Evolutionary conservation across 2,329 filamentous ascomycete species (phyloP), one percentile per base, ranked within the genome.

Genomic region (Ophiocordyceps camponoti-rufipedis): DNA sequence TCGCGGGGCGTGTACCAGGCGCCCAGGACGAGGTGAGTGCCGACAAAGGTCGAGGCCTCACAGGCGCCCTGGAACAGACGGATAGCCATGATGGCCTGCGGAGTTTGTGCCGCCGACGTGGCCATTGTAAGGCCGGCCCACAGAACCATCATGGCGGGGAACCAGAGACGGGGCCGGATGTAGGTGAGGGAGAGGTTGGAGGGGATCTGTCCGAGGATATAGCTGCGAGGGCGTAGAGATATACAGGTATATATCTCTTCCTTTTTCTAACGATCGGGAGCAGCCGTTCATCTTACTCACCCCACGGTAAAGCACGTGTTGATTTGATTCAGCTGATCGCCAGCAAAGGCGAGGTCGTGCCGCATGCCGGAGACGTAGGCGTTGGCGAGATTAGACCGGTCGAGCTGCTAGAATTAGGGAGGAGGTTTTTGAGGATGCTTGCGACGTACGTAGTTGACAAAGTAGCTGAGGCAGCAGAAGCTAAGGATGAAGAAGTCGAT

Each of bases 121-220:
- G 64, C 63, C 72, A 81, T 78, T 2, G 78, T 82, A 28, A 83
- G 58, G 0, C 66, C 63, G 2, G 72, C 77, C 80, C 79, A 83
- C 47, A 74, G 54, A 18, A 79, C 47, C 70, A 80, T 78, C 68
- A 78, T 79, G 28, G 64, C 53, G 0, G 77, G 78, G 53, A 79
- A 79, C 63, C 74, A 82, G 49, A 74, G 64, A n/a, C 76, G 67
- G 2, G 78, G 78, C 44, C 69, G 69, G 48, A 82, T 55, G 51
- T 79, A 77, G 56, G 80, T 73, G 3, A 83, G 64, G 3, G 74
- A 74, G 9, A 80, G 56, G 52, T 78, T 79, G 45, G 69, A 72
- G 0, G 75, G 75, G 14, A 80, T 62, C 55, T 82, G 75, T 1
- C 77, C 76, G 4, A 80, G 53, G 28, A 69, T 59, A 44, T 68